These are phyloP conservation scores for Ceratobasidium sp. DNA, from an alignment of 1,284 basidiomycete species.

Conservation along the genomic window DNA sequence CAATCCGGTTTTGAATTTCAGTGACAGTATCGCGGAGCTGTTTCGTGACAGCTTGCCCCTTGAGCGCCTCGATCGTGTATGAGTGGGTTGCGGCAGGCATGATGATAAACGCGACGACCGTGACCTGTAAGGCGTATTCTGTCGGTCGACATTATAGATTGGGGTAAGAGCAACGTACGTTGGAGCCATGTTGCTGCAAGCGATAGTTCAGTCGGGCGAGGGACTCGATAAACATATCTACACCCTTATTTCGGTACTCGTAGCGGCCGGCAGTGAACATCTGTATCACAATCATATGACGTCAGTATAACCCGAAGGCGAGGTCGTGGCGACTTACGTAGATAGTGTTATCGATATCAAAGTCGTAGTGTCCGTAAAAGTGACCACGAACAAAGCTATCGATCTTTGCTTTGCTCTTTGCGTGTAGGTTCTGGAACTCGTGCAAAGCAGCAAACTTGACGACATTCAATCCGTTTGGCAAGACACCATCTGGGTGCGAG, in stretches of 20 bases:
- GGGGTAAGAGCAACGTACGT: constrained; percentile 54
- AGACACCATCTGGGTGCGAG: constrained; percentile 79
- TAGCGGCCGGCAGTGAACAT: constrained; percentile 99
- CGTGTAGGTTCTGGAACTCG: constrained; percentile 97
- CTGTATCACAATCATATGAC: constrained; percentile 55
- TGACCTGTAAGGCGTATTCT: constrained; percentile 56
- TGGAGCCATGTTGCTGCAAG: constrained; percentile 83
- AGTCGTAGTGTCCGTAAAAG: constrained; percentile 98
- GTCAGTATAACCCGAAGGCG: background rate
- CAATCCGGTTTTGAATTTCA: constrained; percentile 94
- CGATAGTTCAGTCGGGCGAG: constrained; percentile 93
- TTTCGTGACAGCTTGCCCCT: constrained; percentile 98
- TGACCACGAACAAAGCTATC: constrained; percentile 98
- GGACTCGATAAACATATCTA: constrained; percentile 99
- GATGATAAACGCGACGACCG: constrained; percentile 98
- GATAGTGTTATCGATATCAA: constrained; percentile 95
- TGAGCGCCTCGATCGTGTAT: constrained; percentile 97
- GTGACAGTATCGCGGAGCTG: constrained; percentile 95
- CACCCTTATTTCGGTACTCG: constrained; percentile 99
- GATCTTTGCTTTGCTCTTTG: constrained; percentile 94
- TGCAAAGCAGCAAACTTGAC: constrained; percentile 97
- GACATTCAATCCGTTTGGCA: constrained; percentile 98
- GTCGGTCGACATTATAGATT: background rate
- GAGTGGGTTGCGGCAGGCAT: constrained; percentile 97
- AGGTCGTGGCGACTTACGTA: constrained; percentile 69